Conservation (phyloP, 768 basidiomycete species). For the Scleroderma citrinum region DNA sequence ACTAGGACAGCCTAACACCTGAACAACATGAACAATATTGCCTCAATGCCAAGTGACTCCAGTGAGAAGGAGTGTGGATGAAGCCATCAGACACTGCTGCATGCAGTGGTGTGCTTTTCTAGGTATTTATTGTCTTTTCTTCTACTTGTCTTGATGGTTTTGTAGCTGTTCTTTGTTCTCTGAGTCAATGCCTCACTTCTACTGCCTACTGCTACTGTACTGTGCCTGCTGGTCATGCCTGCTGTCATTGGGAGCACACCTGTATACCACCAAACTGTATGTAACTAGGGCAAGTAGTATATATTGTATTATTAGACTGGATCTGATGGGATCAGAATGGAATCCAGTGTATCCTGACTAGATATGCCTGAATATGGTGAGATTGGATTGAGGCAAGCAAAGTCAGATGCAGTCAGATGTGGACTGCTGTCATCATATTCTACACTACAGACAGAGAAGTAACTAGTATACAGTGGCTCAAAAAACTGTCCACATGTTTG, state of each 20-base stretch:
- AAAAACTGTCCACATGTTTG: too few relatives aligned
- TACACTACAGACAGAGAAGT: neutral
- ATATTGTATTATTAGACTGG: neutral
- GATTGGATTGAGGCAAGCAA: neutral
- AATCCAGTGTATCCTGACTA: neutral
- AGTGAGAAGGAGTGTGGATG: neutral
- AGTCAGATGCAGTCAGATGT: neutral
- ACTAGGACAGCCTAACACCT: neutral
- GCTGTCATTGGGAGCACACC: neutral
- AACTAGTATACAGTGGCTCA: neutral
- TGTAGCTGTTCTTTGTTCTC: neutral
- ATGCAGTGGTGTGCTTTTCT: neutral
- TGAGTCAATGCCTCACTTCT: neutral
- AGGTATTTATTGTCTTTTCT: neutral
- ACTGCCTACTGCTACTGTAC: neutral
- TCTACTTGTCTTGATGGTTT: neutral
- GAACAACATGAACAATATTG: neutral
- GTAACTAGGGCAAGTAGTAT: neutral
- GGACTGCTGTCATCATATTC: neutral
- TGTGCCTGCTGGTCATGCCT: neutral
- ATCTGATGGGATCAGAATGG: neutral
- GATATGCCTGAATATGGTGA: neutral
- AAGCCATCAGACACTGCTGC: neutral
- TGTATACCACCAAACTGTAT: neutral
- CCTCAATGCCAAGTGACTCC: neutral